phyloP scores from a whole-genome alignment of 441 rosid species.

The Gossypium laxum region DNA sequence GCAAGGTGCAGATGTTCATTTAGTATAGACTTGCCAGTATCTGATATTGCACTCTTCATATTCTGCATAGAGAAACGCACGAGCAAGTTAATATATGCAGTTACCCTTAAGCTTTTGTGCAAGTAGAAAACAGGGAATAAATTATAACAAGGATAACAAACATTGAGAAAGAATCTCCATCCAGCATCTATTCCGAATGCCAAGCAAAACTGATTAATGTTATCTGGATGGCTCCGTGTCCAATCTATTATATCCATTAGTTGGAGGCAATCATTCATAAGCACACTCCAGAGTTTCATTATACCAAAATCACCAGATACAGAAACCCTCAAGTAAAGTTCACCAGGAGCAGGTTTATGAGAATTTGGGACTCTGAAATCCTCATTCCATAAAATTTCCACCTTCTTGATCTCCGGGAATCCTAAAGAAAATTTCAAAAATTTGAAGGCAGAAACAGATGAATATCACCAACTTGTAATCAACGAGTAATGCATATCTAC shows the following conservation, averaged over 20 bases:
- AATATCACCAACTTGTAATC: conserved; percentile 6
- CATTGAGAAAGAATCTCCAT: conserved; percentile 60
- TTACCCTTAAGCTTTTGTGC: not conserved
- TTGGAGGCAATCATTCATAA: conserved; percentile 55
- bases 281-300: conserved; percentile 50
- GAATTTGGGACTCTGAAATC: conserved; percentile 31
- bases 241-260: conserved; percentile 76
- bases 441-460: conserved; percentile 8
- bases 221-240: conserved; percentile 88
- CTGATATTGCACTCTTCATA: conserved; percentile 72
- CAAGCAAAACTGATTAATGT: conserved; percentile 55
- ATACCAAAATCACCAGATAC: conserved; percentile 43
- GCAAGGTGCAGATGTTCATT: conserved; percentile 60
- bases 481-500: not conserved
- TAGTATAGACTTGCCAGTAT: conserved; percentile 65
- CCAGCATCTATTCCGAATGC: conserved; percentile 79
- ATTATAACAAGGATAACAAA: conserved; percentile 26
- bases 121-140: conserved; percentile 7
- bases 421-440: conserved; percentile 38
- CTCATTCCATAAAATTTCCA: conserved; percentile 74
- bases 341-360: conserved; percentile 34
- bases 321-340: conserved; percentile 63
- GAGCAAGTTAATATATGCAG: not conserved
- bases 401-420: conserved; percentile 60
- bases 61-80: conserved; percentile 32